Evolutionary conservation across 192 early-diverging fungal species (phyloP).

Genomic region (Globomyces pollinis-pini): DNA sequence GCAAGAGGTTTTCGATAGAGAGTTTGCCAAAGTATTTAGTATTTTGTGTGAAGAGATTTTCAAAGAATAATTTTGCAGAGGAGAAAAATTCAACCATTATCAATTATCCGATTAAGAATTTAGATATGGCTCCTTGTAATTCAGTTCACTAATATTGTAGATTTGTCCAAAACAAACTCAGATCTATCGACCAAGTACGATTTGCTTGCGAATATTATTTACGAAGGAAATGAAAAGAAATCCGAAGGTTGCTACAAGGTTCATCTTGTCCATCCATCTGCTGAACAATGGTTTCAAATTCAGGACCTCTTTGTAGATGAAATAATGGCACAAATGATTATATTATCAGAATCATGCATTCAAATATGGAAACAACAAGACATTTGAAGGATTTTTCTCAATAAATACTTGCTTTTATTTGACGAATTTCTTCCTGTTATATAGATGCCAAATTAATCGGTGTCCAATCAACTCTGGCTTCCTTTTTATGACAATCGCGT

Average conservation of each 20-base stretch:
- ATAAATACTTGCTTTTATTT: too few relatives aligned
- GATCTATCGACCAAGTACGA: constrained; percentile 55
- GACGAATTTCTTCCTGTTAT: too few relatives aligned
- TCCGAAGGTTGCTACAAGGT: constrained; percentile 72
- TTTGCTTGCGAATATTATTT: constrained; percentile 84
- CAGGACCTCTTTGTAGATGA: constrained; percentile 91
- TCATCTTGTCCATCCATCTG: constrained; percentile 65
- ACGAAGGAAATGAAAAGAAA: constrained; percentile 68
- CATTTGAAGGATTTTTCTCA: not conserved
- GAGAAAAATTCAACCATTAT: constrained; percentile 98
- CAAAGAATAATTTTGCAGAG: constrained; percentile 73
- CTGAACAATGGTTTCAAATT: constrained; percentile 89
- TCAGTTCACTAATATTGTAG: not conserved
- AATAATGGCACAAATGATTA: constrained; percentile 90
- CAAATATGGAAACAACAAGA: constrained; percentile 52
- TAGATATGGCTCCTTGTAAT: constrained; percentile 53
- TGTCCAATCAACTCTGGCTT: too few relatives aligned
- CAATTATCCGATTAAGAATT: constrained; percentile 81
- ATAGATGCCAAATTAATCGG: too few relatives aligned
- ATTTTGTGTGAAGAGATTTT: constrained; percentile 85
- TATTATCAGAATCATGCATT: constrained; percentile 84
- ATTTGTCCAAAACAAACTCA: constrained; percentile 9
- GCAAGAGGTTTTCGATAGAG: constrained; percentile 66
- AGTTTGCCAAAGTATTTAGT: constrained; percentile 79
- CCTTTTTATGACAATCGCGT: too few relatives aligned